Conservation (phyloP, 257 asterid genomes). For the Plantago ovata region DNA sequence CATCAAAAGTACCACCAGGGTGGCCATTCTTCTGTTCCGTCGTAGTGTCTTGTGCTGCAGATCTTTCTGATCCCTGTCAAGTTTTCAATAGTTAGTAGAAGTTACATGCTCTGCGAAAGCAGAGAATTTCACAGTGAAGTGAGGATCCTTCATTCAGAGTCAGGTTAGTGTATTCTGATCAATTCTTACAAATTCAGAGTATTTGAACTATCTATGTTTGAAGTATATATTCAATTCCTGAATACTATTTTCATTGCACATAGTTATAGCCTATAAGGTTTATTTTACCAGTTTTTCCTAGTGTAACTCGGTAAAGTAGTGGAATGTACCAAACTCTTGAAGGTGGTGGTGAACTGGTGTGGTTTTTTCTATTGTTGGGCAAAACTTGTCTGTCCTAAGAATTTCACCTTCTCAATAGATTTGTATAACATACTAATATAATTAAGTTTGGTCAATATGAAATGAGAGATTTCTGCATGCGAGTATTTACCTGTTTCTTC, state of each 20-base stretch:
- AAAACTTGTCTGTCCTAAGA: no score
- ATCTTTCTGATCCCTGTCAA: conserved; percentile 6
- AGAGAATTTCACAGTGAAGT: not conserved
- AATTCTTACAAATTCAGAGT: no score
- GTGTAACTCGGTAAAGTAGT: no score
- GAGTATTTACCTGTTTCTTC: conserved; percentile 49
- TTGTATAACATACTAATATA: conserved; percentile 2
- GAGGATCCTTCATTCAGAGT: not conserved
- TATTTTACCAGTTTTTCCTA: no score
- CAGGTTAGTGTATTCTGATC: no score
- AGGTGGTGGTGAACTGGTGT: no score
- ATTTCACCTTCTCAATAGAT: not conserved
- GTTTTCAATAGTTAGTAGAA: not conserved
- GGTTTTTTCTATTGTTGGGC: no score
- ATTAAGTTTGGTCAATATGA: conserved; percentile 8
- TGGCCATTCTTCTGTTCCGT: conserved; percentile 26
- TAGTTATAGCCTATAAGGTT: conserved; percentile 18
- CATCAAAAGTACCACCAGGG: conserved; percentile 32
- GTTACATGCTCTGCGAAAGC: not conserved
- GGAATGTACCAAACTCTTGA: no score
- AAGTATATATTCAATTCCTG: not conserved
- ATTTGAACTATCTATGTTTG: not conserved
- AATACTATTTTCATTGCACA: not conserved
- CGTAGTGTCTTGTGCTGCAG: not conserved
- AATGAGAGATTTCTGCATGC: not conserved